Evolutionary conservation across 306 rosid species (phyloP).

Genomic region (Medicago lupulina): DNA sequence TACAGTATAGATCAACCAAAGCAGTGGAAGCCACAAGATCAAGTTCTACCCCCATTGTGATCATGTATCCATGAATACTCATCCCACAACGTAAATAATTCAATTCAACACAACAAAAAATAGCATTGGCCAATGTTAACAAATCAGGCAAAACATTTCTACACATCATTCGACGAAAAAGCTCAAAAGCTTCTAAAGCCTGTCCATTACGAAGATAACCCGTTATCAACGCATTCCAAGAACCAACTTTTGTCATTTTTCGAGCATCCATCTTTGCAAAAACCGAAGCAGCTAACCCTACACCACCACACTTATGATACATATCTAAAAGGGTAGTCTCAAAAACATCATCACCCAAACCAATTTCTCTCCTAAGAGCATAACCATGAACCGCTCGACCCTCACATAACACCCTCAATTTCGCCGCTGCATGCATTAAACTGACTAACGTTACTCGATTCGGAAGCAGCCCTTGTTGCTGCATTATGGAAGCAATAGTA

Average conservation of each 20-base stretch:
- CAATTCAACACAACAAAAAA: conserved; percentile 50
- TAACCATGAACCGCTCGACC: conserved; percentile 59
- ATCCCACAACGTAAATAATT: conserved; percentile 46
- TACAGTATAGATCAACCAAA: conserved; percentile 56
- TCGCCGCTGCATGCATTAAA: conserved; percentile 51
- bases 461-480: conserved; percentile 43
- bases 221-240: conserved; percentile 54
- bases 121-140: conserved; percentile 57
- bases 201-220: conserved; percentile 49
- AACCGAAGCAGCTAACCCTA: conserved; percentile 43
- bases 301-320: conserved; percentile 56
- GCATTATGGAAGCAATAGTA: conserved; percentile 45
- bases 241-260: conserved; percentile 39
- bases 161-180: conserved; percentile 46
- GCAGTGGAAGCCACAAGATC: conserved; percentile 57
- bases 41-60: conserved; percentile 40
- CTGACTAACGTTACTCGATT: conserved; percentile 61
- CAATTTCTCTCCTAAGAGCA: conserved; percentile 55
- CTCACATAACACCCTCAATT: conserved; percentile 33
- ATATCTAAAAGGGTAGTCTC: conserved; percentile 60
- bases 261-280: conserved; percentile 48
- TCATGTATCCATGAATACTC: conserved; percentile 62
- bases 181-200: conserved; percentile 45
- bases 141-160: conserved; percentile 54
- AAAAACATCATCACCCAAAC: conserved; percentile 54